These are phyloP conservation scores for Torulaspora globosa DNA, from an alignment of 1,139 yeast species.

Conservation along the genomic window DNA sequence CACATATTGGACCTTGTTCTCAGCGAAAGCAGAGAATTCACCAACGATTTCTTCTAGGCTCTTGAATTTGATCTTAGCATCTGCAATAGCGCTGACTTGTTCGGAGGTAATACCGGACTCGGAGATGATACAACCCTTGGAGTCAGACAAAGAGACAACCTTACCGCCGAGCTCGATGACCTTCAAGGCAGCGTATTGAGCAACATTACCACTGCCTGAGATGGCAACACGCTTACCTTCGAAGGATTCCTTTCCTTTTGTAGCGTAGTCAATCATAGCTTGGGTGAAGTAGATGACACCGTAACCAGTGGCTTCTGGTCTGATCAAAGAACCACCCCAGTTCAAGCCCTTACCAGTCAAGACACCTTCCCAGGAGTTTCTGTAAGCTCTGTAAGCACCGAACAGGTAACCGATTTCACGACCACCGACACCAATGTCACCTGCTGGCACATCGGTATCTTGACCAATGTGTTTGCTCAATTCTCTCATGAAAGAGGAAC, in stretches of 20 bases:
- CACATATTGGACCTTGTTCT: conserved; percentile 64
- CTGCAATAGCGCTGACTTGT: conserved; percentile 73
- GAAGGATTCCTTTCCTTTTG: conserved; percentile 83
- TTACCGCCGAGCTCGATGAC: conserved; percentile 95
- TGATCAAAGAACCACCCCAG: conserved; percentile 98
- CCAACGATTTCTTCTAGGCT: conserved; percentile 66
- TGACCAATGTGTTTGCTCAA: conserved; percentile 94
- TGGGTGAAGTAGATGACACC: conserved; percentile 96
- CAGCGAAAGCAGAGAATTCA: conserved; percentile 56
- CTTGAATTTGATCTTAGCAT: conserved; percentile 77
- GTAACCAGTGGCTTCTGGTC: conserved; percentile 99
- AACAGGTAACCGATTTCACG: conserved; percentile 90
- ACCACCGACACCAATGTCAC: conserved; percentile 93
- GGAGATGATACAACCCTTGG: conserved; percentile 80
- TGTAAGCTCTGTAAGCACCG: conserved; percentile 93
- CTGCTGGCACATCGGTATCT: conserved; percentile 97
- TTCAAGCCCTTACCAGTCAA: conserved; percentile 95
- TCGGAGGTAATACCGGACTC: conserved; percentile 77
- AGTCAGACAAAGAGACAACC: conserved; percentile 90
- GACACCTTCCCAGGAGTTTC: conserved; percentile 94
- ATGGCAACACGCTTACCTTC: conserved; percentile 91
- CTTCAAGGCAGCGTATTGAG: conserved; percentile 97
- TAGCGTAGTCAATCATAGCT: conserved; percentile 94
- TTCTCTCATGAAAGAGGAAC: conserved; percentile 93
- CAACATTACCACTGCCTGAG: conserved; percentile 98